Evolutionary conservation across 495 filamentous ascomycete genomes (phyloP).

Genomic region (Aspergillus coremiiformis): DNA sequence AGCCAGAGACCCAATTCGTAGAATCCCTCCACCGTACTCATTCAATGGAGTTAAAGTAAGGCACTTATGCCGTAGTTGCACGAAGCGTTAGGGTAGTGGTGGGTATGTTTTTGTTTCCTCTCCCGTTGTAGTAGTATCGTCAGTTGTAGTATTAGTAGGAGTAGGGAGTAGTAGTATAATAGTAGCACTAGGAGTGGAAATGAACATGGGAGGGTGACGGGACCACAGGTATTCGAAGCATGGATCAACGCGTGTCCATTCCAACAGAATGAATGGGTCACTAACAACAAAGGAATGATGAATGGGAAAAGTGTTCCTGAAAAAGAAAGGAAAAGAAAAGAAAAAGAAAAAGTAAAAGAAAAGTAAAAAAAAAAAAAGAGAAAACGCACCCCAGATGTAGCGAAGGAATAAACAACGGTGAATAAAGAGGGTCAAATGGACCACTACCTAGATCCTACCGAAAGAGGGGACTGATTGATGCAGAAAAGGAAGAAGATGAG

Average conservation of each 20-base stretch:
- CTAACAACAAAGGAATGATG: neutral
- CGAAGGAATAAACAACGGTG: neutral
- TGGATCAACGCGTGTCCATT: slow-evolving; percentile 39
- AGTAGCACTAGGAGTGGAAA: too few species aligned
- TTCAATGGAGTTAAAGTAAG: neutral
- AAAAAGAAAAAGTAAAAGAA: neutral
- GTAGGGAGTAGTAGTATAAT: slow-evolving; percentile 1
- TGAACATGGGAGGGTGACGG: slow-evolving; percentile 9
- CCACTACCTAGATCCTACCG: too few species aligned
- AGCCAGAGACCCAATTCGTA: neutral
- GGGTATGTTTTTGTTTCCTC: neutral
- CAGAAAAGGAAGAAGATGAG: too few species aligned
- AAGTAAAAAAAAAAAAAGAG: neutral
- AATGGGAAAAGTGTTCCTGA: neutral
- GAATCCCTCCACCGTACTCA: neutral
- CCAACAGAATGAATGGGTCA: slow-evolving; percentile 9
- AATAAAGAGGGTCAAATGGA: too few species aligned
- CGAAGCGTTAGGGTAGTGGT: neutral
- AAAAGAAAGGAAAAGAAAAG: neutral
- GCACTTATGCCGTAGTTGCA: neutral
- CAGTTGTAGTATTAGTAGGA: slow-evolving; percentile 1
- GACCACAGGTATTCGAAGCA: slow-evolving; percentile 18
- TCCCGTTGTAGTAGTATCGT: neutral
- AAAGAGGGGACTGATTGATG: too few species aligned
- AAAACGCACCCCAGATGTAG: neutral